A percentile compares a stretch with the other conserved stretches of the same genome.
Evolutionary conservation across 306 rosid species (phyloP).

Genomic region (Astragalus membranaceus): DNA sequence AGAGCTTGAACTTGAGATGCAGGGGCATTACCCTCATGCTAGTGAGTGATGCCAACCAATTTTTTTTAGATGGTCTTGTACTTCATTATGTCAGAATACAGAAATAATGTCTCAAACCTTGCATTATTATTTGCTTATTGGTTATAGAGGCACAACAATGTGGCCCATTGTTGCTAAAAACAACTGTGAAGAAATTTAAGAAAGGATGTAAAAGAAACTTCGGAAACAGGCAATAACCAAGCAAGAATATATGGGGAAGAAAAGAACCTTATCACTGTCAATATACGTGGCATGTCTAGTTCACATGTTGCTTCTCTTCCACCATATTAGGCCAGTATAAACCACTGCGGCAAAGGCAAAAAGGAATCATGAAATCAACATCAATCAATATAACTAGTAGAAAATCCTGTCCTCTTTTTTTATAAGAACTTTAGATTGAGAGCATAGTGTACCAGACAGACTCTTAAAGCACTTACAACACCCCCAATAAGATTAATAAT

Average conservation of each 20-base stretch:
- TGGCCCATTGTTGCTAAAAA: background rate
- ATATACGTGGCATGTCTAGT: too few species aligned
- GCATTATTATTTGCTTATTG: background rate
- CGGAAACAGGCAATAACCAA: background rate
- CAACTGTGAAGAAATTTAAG: background rate
- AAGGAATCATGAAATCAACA: too few species aligned
- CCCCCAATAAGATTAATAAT: too few species aligned
- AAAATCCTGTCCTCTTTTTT: too few species aligned
- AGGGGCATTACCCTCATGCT: background rate
- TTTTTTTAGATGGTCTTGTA: background rate
- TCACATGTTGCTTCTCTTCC: too few species aligned
- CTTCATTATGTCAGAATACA: background rate
- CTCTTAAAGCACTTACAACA: too few species aligned
- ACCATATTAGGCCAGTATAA: too few species aligned
- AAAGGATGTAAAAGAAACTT: background rate
- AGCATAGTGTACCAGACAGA: too few species aligned
- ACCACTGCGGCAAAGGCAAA: too few species aligned
- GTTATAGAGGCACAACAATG: background rate
- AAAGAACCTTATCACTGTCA: too few species aligned
- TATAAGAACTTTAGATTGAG: too few species aligned
- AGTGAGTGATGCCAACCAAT: background rate
- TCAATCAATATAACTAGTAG: too few species aligned
- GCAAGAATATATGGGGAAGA: background rate
- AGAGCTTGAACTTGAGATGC: conserved; percentile 1
- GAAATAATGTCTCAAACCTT: background rate